Evolutionary conservation across 192 early-diverging fungal genomes (phyloP).

Genomic region (Umbelopsis sp.): DNA sequence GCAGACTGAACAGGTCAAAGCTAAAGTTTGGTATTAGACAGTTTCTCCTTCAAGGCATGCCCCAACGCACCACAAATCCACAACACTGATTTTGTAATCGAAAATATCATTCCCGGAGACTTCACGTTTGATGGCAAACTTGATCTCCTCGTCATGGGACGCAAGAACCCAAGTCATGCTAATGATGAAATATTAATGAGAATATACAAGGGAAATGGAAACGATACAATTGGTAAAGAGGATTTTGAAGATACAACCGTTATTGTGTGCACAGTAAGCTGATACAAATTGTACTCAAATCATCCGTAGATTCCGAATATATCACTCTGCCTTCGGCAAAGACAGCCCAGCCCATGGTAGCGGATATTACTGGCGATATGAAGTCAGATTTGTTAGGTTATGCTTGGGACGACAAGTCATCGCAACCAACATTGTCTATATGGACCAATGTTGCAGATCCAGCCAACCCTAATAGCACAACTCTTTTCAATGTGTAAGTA

Average conservation of each 20-base stretch:
- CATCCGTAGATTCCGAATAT: slow-evolving; percentile 35
- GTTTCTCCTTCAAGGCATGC: slow-evolving; percentile 26
- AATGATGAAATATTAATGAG: slow-evolving; percentile 59
- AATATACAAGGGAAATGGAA: slow-evolving; percentile 74
- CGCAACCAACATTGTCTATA: slow-evolving; percentile 36
- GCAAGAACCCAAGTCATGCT: slow-evolving; percentile 28
- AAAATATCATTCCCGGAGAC: slow-evolving; percentile 83
- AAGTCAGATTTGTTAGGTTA: slow-evolving; percentile 61
- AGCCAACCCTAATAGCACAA: slow-evolving; percentile 16
- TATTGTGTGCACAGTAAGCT: background rate
- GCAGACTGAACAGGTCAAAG: background rate
- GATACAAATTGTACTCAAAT: background rate
- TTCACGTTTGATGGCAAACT: slow-evolving; percentile 88
- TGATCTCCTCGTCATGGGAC: slow-evolving; percentile 82
- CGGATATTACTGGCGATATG: slow-evolving; percentile 66
- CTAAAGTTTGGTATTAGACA: slow-evolving; percentile 24
- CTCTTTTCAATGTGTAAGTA: slow-evolving; percentile 33
- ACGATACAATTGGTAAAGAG: slow-evolving; percentile 57
- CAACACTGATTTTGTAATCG: slow-evolving; percentile 49
- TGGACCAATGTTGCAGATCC: slow-evolving; percentile 48
- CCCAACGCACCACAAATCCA: slow-evolving; percentile 29
- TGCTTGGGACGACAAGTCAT: slow-evolving; percentile 33
- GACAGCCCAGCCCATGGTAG: slow-evolving; percentile 58
- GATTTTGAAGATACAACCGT: background rate
- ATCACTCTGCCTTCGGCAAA: slow-evolving; percentile 44